Base-by-base conservation (phyloP, 2,329 filamentous ascomycete genomes). In the Penicillium sp. region DNA sequence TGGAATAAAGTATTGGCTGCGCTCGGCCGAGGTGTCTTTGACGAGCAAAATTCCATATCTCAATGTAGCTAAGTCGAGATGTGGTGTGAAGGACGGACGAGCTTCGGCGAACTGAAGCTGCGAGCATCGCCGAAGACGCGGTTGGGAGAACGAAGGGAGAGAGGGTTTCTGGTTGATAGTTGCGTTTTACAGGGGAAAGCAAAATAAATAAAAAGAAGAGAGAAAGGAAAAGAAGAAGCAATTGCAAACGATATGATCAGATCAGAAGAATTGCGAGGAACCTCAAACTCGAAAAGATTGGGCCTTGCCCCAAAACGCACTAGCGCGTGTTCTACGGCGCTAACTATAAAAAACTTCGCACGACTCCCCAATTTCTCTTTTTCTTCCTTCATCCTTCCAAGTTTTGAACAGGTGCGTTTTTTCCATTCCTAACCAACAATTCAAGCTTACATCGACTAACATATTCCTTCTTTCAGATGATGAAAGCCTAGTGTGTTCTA, bases 401-500 rank as follows among this genome's bases (percentile, higher is more conserved):
- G 92, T 97, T 95, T 96, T 95, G 88, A 86, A 87, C 84, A 90
- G 81, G 92, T 97, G 81, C 84, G 91, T 55, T 56, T 54, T 51
- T 49, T 16, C 11, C 24, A 53, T 46, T 24, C 58, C 46, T 50
- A 4, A 5, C 35, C 35, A 18, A 2, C n/a, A 18, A n/a, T 40
- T 18, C 9, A 5, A 5, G 9, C 54, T 21, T 26, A 35, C 54
- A 60, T 61, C 30, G 23, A 59, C 64, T 60, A 63, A 60, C 50
- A 51, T 49, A 26, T 28, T 43, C 20, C n/a, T 45, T 20, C 16
- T 11, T 26, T 3, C 69, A 97, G 91, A 95, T 97, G 93, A 99
- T 97, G 94, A 99, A 96, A 96, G 90, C 90, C 85, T 86, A 87
- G 90, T 85, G 93, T 97, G 94, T 87, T 86, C 76, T 80, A 86